phyloP scores from a whole-genome alignment of 257 asterid species.

The Nicotiana knightiana region DNA sequence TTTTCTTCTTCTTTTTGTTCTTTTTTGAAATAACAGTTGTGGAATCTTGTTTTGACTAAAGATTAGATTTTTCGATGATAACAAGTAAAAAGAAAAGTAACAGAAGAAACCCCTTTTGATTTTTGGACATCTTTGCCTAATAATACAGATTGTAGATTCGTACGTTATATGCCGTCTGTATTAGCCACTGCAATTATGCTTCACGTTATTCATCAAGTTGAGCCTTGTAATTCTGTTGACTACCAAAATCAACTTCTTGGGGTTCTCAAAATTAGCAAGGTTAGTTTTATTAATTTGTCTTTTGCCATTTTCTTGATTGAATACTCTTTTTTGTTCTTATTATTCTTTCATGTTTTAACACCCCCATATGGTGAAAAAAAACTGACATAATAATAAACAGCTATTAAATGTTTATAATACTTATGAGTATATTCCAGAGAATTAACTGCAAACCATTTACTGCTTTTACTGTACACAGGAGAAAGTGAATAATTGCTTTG shows the following conservation, averaged over 20 bases:
- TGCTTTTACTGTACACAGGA: conserved; percentile 34
- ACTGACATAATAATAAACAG: not conserved
- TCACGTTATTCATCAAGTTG: conserved; percentile 62
- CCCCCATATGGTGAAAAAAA: not conserved
- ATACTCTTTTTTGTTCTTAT: not conserved
- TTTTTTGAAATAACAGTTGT: not conserved
- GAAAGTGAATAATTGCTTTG: conserved; percentile 60
- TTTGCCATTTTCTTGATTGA: not conserved
- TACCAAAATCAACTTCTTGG: conserved; percentile 66
- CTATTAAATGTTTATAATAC: not conserved
- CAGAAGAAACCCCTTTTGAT: not conserved
- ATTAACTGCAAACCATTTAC: not conserved
- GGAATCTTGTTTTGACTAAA: conserved; percentile 5
- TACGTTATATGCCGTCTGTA: conserved; percentile 58
- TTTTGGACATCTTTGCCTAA: not conserved
- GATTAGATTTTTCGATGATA: conserved; percentile 10
- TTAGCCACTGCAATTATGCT: conserved; percentile 86
- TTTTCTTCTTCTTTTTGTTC: not conserved
- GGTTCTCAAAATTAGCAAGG: conserved; percentile 68
- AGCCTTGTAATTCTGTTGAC: conserved; percentile 42
- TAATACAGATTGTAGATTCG: conserved; percentile 61
- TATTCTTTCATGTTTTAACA: not conserved
- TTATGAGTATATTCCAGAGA: not conserved
- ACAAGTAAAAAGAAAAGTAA: not conserved
- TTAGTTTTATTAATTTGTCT: conserved; percentile 13